These are phyloP conservation scores for Thelonectria olida DNA, from an alignment of 2,329 filamentous ascomycete genomes.

Conservation along the genomic window DNA sequence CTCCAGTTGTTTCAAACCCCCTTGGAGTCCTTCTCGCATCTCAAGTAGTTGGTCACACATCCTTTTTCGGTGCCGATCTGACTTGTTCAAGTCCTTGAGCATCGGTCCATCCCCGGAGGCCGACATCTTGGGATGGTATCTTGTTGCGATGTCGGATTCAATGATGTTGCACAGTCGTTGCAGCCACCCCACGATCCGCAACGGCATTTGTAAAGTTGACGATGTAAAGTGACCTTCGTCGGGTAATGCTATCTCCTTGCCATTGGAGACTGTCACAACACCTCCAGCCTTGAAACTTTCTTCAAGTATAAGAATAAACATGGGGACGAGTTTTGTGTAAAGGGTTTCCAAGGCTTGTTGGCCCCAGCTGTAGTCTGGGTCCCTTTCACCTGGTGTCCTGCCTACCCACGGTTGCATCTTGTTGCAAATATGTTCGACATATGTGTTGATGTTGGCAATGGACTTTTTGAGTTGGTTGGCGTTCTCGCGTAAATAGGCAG, in stretches of 20 bases:
- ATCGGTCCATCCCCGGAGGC: not conserved
- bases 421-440: conserved; percentile 16
- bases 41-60: not conserved
- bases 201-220: conserved; percentile 24
- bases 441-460: conserved; percentile 18
- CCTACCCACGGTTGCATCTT: conserved; percentile 8
- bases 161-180: conserved; percentile 25
- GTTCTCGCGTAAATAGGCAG: conserved; percentile 22
- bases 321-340: conserved; percentile 35
- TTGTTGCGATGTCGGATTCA: conserved; percentile 18
- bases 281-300: conserved; percentile 32
- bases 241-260: not conserved
- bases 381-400: not conserved
- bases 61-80: conserved; percentile 3
- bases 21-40: conserved; percentile 10
- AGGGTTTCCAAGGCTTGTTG: conserved; percentile 20
- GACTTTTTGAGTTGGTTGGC: conserved; percentile 1
- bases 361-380: conserved; percentile 8
- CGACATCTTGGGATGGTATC: too few relatives aligned
- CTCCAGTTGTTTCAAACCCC: conserved; percentile 20
- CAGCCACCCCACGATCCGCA: conserved; percentile 28
- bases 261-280: not conserved
- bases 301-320: conserved; percentile 36
- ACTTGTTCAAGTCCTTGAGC: not conserved
- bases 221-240: conserved; percentile 32